Base-by-base conservation (phyloP, 176 grass and related monocot genomes). In the Dendrocalamus sinicus region DNA sequence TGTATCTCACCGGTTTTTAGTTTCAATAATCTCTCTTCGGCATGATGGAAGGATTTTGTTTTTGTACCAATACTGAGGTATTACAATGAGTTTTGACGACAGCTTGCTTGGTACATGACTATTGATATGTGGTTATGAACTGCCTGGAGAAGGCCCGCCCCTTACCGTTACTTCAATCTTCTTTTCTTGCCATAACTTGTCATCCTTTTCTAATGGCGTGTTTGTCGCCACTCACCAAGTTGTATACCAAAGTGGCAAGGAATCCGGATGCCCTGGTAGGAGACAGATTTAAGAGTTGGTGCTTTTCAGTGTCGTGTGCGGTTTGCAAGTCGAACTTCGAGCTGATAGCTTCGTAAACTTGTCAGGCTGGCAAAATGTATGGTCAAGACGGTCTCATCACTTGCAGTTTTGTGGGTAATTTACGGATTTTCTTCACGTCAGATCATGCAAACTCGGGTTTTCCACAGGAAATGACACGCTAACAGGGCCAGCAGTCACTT, bases 21-120 rank as follows among this genome's bases (percentile, higher is more conserved):
- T 82, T 79, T 47, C 40, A 93, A 90, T 88, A 90, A 90, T 89
- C 26, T 78, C 54, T 79, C 50, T 73, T 48, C 35, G 61, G 48
- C 35, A 85, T 85, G 48, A 30, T 40, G 24, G 24, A 81, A 55
- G 9, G 7, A 41, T 77, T 40, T 85, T 73, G 81, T 73, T 74
- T 75, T 78, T 88, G 60, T 68, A 76, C 32, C 11, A 53, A 81
- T 37, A 40, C 40, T 72, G 73, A 65, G 39, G 60, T 80, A 22
- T 44, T 67, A 28, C 69, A 79, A 19, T 47, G 69, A 79, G 22
- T 58, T 82, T 47, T 64, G 58, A 64, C 12, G 63, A 50, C 35
- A 22, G n/a, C 40, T 83, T 62, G 9, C 2, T 47, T 8, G n/a
- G 9, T 70, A 19, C 39, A 8, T 65, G 24, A 66, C 14, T 48